Base-by-base conservation (phyloP, 768 basidiomycete species). In the Tricholoma hemisulphureum region DNA sequence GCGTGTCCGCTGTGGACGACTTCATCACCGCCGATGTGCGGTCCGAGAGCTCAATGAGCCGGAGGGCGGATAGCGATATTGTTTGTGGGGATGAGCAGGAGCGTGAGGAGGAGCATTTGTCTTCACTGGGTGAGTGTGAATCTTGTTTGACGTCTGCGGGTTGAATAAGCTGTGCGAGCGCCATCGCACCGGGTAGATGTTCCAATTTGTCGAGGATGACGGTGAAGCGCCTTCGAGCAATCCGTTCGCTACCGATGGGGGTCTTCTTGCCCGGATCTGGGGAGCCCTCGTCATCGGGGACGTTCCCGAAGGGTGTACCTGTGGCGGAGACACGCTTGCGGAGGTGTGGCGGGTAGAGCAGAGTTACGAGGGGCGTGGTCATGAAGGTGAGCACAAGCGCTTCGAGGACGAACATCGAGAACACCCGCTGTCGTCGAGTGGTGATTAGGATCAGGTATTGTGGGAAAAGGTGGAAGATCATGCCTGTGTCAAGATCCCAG, bases 341-440 rank as follows among this genome's bases (percentile, higher is more conserved):
- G 31, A 72, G 67, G 23, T 84, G 77, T 2, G 83, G 85, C 0
- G 91, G 91, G 63, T 93, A 91, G 2, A 92, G 72, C 16, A 70
- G 63, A 2, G 76, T 80, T 20, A 91, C 89, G 29, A 87, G 80
- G 0, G 91, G 92, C 0, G 90, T 93, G 0, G 94, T 95, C 74
- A 93, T 82, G 75, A 90, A 92, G 0, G 95, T 96, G 37, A 97
- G 76, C 6, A 87, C 70, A 35, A 95, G 74, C 0, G 91, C 89
- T 66, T 91, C 89, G 18, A 98, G 77, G 37, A 98, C 93, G 65
- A 98, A 95, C 93, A 97, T 98, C 0, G 93, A 91, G 73, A 98
- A 95, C 6, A 97, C 89, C 23, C 81, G 81, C 75, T 77, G n/a
- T n/a, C n/a, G n/a, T n/a, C n/a, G n/a, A n/a, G n/a, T n/a, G n/a